Evolutionary conservation across 768 basidiomycete genomes (phyloP).

Genomic region (Hypholoma fasciculare): DNA sequence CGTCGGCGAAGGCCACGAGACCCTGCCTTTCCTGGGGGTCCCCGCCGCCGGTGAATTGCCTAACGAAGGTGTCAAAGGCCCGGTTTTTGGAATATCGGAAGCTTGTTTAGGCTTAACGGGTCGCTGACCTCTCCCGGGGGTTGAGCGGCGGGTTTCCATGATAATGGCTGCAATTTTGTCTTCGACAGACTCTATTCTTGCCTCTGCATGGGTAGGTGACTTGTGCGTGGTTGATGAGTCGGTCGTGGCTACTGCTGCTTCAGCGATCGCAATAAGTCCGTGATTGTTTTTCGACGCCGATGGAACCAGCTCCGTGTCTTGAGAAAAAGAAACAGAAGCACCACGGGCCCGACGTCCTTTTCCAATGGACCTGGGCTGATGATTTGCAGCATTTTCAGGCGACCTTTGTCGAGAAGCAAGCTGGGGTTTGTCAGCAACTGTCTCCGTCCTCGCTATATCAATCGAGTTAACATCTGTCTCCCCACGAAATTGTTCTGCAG

Average conservation of each 20-base stretch:
- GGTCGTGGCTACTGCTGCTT: neutral
- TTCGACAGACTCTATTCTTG: neutral
- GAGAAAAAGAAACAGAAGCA: neutral
- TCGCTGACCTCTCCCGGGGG: neutral
- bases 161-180: slow-evolving; percentile 5
- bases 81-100: neutral
- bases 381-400: neutral
- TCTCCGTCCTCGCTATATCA: neutral
- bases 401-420: neutral
- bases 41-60: neutral
- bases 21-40: neutral
- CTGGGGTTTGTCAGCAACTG: neutral
- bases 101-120: neutral
- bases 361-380: neutral
- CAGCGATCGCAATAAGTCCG: neutral
- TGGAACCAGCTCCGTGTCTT: neutral
- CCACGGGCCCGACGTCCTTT: neutral
- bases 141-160: slow-evolving; percentile 1
- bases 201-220: neutral
- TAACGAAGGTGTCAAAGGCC: neutral
- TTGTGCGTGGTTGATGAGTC: neutral
- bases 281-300: neutral
- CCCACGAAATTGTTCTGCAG: neutral
- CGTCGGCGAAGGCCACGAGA: neutral
- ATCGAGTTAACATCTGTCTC: neutral